Conservation (phyloP, 1,284 basidiomycete species). For the Porogramme epimiltina region DNA sequence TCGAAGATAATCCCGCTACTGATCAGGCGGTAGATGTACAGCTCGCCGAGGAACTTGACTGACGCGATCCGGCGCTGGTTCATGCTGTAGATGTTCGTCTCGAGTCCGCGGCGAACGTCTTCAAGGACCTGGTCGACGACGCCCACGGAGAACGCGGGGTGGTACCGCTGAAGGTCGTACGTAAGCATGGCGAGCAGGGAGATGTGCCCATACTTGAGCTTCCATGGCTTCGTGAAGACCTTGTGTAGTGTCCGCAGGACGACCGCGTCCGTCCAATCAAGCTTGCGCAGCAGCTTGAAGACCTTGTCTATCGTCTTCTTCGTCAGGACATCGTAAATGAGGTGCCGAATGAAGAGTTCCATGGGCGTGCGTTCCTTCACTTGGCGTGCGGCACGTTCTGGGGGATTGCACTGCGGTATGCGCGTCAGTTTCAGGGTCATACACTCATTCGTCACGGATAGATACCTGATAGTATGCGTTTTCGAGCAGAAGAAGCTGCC, state of each 20-base stretch:
- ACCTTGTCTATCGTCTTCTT: slow-evolving; percentile 95
- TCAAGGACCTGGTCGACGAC: slow-evolving; percentile 96
- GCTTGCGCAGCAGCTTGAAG: slow-evolving; percentile 87
- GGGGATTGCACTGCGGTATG: slow-evolving; percentile 90
- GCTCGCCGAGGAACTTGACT: slow-evolving; percentile 92
- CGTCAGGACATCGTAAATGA: slow-evolving; percentile 88
- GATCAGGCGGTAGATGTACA: slow-evolving; percentile 96
- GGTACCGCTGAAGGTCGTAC: slow-evolving; percentile 92
- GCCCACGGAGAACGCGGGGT: slow-evolving; percentile 84
- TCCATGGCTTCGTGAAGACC: slow-evolving; percentile 96
- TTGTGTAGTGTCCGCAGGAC: slow-evolving; percentile 63
- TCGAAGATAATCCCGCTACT: slow-evolving; percentile 92
- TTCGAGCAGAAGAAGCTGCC: slow-evolving; percentile 88
- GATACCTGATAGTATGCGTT: slow-evolving; percentile 96
- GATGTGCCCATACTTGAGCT: slow-evolving; percentile 91
- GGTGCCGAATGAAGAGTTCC: slow-evolving; percentile 91
- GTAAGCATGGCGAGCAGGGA: slow-evolving; percentile 92
- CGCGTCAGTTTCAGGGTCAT: not conserved
- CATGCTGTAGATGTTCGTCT: slow-evolving; percentile 93
- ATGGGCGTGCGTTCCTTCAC: slow-evolving; percentile 87
- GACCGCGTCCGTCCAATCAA: slow-evolving; percentile 89
- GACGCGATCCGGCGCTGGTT: slow-evolving; percentile 93
- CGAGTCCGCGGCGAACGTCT: slow-evolving; percentile 87
- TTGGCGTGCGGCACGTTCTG: slow-evolving; percentile 85
- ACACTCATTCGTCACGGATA: slow-evolving; percentile 13